Conservation (phyloP, 768 basidiomycete genomes). For the Lyophyllum semitale region DNA sequence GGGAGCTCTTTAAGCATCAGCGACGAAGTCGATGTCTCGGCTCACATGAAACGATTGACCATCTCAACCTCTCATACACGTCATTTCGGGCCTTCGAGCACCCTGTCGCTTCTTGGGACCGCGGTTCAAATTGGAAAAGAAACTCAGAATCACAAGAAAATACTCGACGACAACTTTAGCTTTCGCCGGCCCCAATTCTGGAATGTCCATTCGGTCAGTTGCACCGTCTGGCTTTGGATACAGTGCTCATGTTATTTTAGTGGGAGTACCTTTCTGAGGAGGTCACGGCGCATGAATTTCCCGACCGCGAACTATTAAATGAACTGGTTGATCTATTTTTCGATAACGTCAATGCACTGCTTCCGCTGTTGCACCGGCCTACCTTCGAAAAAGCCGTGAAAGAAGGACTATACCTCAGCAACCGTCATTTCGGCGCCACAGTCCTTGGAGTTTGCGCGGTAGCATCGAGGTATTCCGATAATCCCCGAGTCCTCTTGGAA, state of each 20-base stretch:
- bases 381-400: constrained; percentile 55
- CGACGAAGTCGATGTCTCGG: constrained; percentile 12
- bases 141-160: background rate
- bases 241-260: constrained; percentile 23
- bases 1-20: background rate
- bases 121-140: constrained; percentile 17
- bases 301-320: constrained; percentile 48
- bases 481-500: constrained; percentile 35
- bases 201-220: constrained; percentile 17
- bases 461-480: constrained; percentile 60
- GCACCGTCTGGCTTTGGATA: background rate
- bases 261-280: constrained; percentile 36
- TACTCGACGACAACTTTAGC: background rate
- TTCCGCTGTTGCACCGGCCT: constrained; percentile 70
- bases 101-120: constrained; percentile 17
- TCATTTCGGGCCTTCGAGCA: constrained; percentile 20
- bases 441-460: constrained; percentile 70
- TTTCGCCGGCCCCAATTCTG: constrained; percentile 17
- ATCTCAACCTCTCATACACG: constrained; percentile 12
- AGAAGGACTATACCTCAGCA: constrained; percentile 47
- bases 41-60: constrained; percentile 15
- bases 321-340: constrained; percentile 64
- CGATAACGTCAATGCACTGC: constrained; percentile 43
- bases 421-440: constrained; percentile 52
- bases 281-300: constrained; percentile 36